Base-by-base conservation (phyloP, 2,329 filamentous ascomycete species). In the Penicillium rolfsii region DNA sequence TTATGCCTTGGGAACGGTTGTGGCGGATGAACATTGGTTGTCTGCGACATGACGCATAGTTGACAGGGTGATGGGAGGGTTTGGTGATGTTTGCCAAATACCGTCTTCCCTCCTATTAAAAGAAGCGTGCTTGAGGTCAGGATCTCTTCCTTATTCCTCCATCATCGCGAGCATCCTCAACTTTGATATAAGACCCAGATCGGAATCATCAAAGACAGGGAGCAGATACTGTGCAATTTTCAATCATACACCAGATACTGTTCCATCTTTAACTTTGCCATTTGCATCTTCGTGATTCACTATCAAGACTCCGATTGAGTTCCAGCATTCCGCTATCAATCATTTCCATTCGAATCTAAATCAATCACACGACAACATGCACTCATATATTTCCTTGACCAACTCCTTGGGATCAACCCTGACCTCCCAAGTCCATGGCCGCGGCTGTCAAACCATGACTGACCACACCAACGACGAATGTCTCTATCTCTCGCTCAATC, bases 21-120 rank as follows among this genome's bases (percentile, higher is more conserved):
- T 55, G 16, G 33, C 22, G 12, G 36, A 26, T 33, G 5, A 22
- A 57, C 40, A 52, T 36, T 60, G 58, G 58, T 30, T 24, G 58
- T 30, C 19, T n/a, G 28, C n/a, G 24, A 24, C 35, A 28, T 49
- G 16, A 55, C 41, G 22, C 12, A 12, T 48, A 19, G 19, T 30
- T 36, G 16, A 46, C 7, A 45, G 45, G 53, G 41, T n/a, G 19
- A 46, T 19, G 46, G 45, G 43, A 35, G 43, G 43, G 54, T 22
- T 40, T 3, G 38, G 36, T 19, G 40, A 19, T 43, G n/a, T 43
- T 11, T 43, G n/a, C 19, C 19, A 22, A 40, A 52, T 8, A 7
- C 3, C 11, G 12, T 30, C 19, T 8, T 26, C 28, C 33, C 33
- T 50, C 11, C 30, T 11, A 11, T 33, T 40, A 28, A 56, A 56